Base-by-base conservation (phyloP, 352 stramenopile genomes). In the Phytopythium delawarense region DNA sequence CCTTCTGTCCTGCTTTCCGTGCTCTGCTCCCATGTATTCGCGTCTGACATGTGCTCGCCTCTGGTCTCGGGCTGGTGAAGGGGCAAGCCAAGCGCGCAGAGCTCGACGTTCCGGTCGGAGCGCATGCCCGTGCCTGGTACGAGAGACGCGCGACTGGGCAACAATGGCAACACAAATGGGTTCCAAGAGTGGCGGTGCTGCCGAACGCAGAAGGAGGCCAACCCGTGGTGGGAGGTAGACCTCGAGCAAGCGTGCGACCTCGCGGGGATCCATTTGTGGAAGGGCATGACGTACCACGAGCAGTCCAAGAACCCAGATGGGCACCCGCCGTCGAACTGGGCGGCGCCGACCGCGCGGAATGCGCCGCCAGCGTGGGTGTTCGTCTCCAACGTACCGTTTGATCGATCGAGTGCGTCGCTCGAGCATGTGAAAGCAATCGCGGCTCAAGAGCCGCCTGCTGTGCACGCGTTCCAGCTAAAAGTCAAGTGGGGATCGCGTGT, bases 151-250 rank as follows among this genome's bases (percentile, higher is more conserved):
- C 67, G 65, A 20, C 63, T 91, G 0, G 84, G 80, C 12, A 89
- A 88, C 63, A 83, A 89, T 55, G 84, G 84, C 21, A 82, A 72
- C 70, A 76, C 57, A 44, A 91, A 90, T 23, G 80, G 84, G 7
- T 90, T 81, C 60, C 68, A 79, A 48, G 84, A 91, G 69, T 89
- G 70, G 77, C 74, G 71, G 20, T 91, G 81, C 55, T 72, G 72
- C 25, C 77, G 84, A n/a, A 91, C 84, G 0, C 69, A 64, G 30
- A 79, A 75, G 25, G 76, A 93, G 63, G 28, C 39, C 2, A 78
- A 84, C 49, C 75, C 81, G 23, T 93, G 78, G 79, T 93, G 80
- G 80, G 71, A 88, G 57, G 84, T 93, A 42, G 84, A 93, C 56
- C 66, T 93, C 7, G 71, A 72, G 16, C 60, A 67, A 6, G 46